Evolutionary conservation across 805 yeast genomes (phyloP).

Genomic region (Cyberlindnera meyerae): DNA sequence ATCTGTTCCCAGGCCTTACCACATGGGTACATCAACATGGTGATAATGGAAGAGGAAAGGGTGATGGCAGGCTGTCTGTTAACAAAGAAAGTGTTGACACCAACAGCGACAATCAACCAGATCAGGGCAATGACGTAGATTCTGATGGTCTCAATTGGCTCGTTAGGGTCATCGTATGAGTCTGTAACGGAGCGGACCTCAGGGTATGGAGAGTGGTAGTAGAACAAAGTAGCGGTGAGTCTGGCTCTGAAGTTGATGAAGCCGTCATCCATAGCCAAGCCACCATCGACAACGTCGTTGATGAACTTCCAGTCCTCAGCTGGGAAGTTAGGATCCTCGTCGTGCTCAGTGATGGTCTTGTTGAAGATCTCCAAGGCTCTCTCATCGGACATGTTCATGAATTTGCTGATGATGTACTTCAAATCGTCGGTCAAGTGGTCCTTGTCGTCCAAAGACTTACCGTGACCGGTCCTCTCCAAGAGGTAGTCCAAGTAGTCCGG

Average conservation of each 20-base stretch:
- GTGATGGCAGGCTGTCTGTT: conserved; percentile 49
- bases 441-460: conserved; percentile 7
- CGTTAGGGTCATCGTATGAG: conserved; percentile 41
- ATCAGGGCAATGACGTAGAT: conserved; percentile 33
- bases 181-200: conserved; percentile 63
- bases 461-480: conserved; percentile 18
- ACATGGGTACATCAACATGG: conserved; percentile 41
- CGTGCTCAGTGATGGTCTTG: conserved; percentile 37
- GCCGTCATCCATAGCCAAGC: conserved; percentile 2
- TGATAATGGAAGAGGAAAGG: conserved; percentile 39
- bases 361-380: conserved; percentile 24
- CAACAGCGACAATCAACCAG: conserved; percentile 50
- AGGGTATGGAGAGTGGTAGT: conserved; percentile 52
- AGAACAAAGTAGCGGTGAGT: conserved; percentile 6
- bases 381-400: conserved; percentile 25
- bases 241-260: conserved; percentile 6
- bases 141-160: conserved; percentile 47
- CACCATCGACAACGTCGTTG: conserved; percentile 4
- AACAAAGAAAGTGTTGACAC: conserved; percentile 51
- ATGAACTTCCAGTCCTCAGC: conserved; percentile 17
- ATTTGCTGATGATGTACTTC: conserved; percentile 11
- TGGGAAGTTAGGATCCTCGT: conserved; percentile 45
- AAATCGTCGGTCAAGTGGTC: conserved; percentile 14
- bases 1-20: conserved; percentile 37
- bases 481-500: conserved; percentile 6